Base-by-base conservation (phyloP, 306 rosid species). In the Alnus rubra region DNA sequence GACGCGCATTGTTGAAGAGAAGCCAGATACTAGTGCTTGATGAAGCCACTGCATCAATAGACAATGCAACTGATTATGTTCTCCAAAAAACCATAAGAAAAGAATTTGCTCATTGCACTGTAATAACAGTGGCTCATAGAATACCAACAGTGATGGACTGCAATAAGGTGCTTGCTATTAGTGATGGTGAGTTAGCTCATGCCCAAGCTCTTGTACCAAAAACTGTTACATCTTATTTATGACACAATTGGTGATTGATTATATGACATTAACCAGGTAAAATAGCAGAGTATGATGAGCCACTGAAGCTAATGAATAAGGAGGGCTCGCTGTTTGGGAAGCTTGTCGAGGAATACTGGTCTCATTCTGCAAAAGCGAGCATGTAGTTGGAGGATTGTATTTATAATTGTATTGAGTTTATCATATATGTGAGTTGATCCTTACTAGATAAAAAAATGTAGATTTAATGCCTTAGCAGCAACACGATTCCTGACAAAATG, bases 41-140 rank as follows among this genome's bases (percentile, higher is more conserved):
- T 39, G 87, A 83, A 64, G 87, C 83, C 58, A 83, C 87, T 12
- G 83, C 83, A 2, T 83, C 83, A 28, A 79, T 79, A 69, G 87
- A 83, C 83, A 79, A 76, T n/a, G 42, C 81, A 55, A 83, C 87
- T 11, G 83, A 79, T 8, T 67, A 58, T 23, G 23, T 75, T 55
- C 75, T 83, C 11, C 83, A 75, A 30, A 70, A 76, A 45, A 83
- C 78, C 53, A 83, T 83, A 52, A 65, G 81, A 53, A 83, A 44
- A 10, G 83, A 63, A 70, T 83, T 79, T 55, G 80, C 81, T 14
- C 54, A 52, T 71, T 62, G 71, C 80, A 83, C 80, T 79, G 86
- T 83, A 3, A 70, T 83, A 33, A 83, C 83, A 4, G 86, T 79
- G 3, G 86, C 83, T 5, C 83, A 74, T 78, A 69, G 82, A 60